A percentile compares a stretch with the other conserved stretches of the same genome.
These are phyloP conservation scores for Zymoseptoria pseudotritici DNA, from an alignment of 2,329 filamentous ascomycete species.

Conservation along the genomic window DNA sequence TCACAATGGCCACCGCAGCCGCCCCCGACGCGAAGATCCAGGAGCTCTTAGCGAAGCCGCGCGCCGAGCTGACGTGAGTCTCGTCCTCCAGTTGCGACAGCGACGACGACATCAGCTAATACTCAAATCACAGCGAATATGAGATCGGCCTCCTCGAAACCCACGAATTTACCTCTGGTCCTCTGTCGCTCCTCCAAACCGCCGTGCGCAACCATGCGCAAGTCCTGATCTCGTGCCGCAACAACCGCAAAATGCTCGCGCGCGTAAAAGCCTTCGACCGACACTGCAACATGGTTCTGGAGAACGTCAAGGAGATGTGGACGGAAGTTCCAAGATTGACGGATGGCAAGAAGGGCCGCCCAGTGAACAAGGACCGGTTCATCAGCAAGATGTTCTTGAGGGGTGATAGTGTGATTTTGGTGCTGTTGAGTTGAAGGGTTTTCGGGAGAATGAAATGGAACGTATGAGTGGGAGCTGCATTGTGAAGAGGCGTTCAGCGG, in stretches of 20 bases:
- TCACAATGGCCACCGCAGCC: conserved; percentile 20
- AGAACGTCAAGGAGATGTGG: conserved; percentile 99
- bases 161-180: conserved; percentile 71
- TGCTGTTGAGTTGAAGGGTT: conserved; percentile 57
- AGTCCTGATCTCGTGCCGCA: conserved; percentile 93
- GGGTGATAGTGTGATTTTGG: conserved; percentile 81
- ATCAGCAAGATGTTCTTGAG: conserved; percentile 96
- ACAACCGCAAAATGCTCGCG: conserved; percentile 95
- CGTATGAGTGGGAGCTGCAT: background rate
- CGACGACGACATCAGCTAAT: conserved; percentile 5
- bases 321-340: conserved; percentile 81
- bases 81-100: conserved; percentile 1
- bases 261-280: conserved; percentile 97
- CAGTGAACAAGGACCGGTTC: conserved; percentile 96
- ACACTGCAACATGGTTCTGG: conserved; percentile 98
- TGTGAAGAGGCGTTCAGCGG: background rate
- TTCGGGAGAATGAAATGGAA: background rate
- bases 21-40: conserved; percentile 37
- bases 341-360: conserved; percentile 78
- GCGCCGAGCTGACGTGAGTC: conserved; percentile 82
- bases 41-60: conserved; percentile 82
- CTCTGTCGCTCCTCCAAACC: conserved; percentile 90
- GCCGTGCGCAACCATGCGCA: conserved; percentile 91
- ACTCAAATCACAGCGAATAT: conserved; percentile 61
- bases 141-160: conserved; percentile 77